Evolutionary conservation across 2,329 filamentous ascomycete species (phyloP), one percentile per base, ranked within the genome.

Genomic region (Periconia macrospinosa): DNA sequence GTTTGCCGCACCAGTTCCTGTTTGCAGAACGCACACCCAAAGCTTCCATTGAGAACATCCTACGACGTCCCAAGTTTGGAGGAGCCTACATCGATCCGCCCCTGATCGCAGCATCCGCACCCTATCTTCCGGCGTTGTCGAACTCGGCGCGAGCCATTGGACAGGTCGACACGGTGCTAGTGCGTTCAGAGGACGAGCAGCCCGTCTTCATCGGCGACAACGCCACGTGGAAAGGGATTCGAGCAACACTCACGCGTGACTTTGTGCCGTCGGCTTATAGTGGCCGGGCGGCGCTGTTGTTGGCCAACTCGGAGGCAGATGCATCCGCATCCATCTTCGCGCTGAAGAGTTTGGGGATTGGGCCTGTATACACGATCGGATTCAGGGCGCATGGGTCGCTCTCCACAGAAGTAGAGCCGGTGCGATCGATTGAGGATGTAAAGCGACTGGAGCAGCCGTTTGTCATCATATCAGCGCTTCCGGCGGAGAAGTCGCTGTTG

Each of bases 181-280:
- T 89, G 20, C 83, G 81, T 49, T 67, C 72, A 5, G 77, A 79
- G 13, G 78, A 56, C 27, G 66, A 62, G 33, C 65, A 60, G 49
- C 49, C 65, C 43, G 67, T 65, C 10, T 83, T 93, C 41, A 78
- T 92, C 15, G 88, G 91, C 45, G 90, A 94, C 64, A 95, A 95
- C 61, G 88, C 90, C 11, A 86, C 86, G 14, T 94, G 91, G 90
- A 91, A 91, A 71, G 91, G 90, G 1, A 93, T 95, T 53, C 81
- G 91, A 45, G 88, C 89, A 49, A 92, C 90, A 0, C 78, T 95
- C 54, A 94, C 88, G 3, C 83, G 89, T 19, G 90, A 95, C 63
- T 86, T 92, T 61, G 89, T 92, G 0, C 90, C 91, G 0, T 92
- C 89, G 5, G 90, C 91, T 1, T 95, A 93, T 71, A 84, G 83